phyloP scores from a whole-genome alignment of 2,329 filamentous ascomycete species.

The Cercospora zeae-maydis region DNA sequence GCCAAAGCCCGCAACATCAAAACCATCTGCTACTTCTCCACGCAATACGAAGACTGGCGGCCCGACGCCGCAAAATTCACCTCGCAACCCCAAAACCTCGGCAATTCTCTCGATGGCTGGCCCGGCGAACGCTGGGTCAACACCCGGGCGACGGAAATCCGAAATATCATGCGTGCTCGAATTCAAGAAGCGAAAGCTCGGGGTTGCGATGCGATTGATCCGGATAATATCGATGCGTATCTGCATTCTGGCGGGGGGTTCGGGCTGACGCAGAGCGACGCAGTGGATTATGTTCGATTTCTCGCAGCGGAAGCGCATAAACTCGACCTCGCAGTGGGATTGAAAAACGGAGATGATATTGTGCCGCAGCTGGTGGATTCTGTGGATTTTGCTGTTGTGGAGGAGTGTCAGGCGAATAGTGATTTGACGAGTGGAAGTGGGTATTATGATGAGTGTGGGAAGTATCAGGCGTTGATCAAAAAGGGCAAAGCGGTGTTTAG shows the following conservation, averaged over 20 bases:
- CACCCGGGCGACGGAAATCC: conserved; percentile 54
- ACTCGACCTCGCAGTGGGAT: conserved; percentile 58
- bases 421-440: background rate
- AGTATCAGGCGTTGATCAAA: conserved; percentile 56
- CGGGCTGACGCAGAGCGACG: conserved; percentile 53
- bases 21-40: conserved; percentile 69
- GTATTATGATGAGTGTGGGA: conserved; percentile 55
- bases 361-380: conserved; percentile 58
- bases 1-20: conserved; percentile 5
- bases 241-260: conserved; percentile 46
- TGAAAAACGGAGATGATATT: conserved; percentile 66
- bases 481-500: conserved; percentile 67
- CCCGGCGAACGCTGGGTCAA: conserved; percentile 65
- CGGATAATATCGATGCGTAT: conserved; percentile 28
- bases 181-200: conserved; percentile 54
- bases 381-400: conserved; percentile 40
- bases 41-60: conserved; percentile 65
- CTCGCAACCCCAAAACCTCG: conserved; percentile 50
- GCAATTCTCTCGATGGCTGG: conserved; percentile 60
- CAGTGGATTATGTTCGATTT: conserved; percentile 59
- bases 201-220: conserved; percentile 6
- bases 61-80: conserved; percentile 59
- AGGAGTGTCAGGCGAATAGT: conserved; percentile 9
- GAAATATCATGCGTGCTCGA: conserved; percentile 60
- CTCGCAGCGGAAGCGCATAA: conserved; percentile 55